These are phyloP conservation scores for Eleusine coracana DNA, from an alignment of 176 grass and related monocot species.

Conservation along the genomic window DNA sequence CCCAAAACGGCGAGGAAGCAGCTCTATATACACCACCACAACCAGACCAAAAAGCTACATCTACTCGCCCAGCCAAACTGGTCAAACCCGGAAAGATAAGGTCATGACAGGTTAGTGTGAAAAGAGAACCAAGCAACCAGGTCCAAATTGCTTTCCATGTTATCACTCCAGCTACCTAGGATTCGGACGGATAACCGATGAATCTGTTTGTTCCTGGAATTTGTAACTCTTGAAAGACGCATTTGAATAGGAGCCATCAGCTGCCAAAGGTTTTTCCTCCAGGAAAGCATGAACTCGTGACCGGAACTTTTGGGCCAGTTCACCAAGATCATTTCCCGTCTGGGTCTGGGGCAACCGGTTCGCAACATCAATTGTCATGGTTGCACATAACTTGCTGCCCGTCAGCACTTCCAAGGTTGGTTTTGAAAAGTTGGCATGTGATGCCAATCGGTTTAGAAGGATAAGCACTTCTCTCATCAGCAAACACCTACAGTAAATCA, in stretches of 20 bases:
- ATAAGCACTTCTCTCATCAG: conserved; percentile 85
- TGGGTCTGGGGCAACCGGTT: conserved; percentile 58
- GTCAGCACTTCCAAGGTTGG: conserved; percentile 71
- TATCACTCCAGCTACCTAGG: neutral
- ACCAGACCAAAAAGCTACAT: conserved; percentile 33
- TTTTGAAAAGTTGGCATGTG: conserved; percentile 73
- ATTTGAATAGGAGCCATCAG: conserved; percentile 2
- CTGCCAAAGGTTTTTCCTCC: conserved; percentile 50
- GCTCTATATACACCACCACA: conserved; percentile 40
- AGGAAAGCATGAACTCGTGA: conserved; percentile 63
- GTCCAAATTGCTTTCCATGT: neutral
- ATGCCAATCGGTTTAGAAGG: conserved; percentile 82
- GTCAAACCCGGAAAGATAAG: conserved; percentile 11
- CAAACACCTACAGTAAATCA: conserved; percentile 49
- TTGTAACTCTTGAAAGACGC: conserved; percentile 38
- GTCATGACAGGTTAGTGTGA: conserved; percentile 6
- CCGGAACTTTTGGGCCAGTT: conserved; percentile 64
- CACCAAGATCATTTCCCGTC: conserved; percentile 62
- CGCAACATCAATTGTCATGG: conserved; percentile 67
- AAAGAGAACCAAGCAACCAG: neutral
- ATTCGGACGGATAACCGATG: neutral
- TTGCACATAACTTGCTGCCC: conserved; percentile 49
- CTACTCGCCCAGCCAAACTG: conserved; percentile 39
- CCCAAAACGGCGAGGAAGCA: conserved; percentile 56
- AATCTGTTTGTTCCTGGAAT: conserved; percentile 38